Evolutionary conservation across 2,329 filamentous ascomycete genomes (phyloP).

Genomic region (Clonostachys solani): DNA sequence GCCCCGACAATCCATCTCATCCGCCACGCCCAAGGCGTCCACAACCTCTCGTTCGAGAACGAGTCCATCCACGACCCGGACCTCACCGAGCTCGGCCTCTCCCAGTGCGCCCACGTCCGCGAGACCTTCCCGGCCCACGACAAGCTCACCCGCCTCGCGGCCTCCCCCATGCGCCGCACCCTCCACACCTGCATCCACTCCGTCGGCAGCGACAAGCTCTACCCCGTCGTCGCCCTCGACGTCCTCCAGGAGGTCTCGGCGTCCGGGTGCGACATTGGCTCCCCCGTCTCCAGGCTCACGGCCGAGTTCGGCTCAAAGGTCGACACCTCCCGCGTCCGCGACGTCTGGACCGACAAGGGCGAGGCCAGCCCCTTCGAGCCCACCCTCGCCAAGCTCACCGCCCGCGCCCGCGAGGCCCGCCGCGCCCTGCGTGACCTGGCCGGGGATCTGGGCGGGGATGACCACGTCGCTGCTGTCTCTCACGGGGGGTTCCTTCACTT

Average conservation of each 20-base stretch:
- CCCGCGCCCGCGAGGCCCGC: constrained; percentile 57
- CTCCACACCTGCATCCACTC: constrained; percentile 71
- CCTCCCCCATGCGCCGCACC: constrained; percentile 77
- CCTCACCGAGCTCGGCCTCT: constrained; percentile 70
- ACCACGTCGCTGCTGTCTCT: constrained; percentile 69
- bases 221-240: constrained; percentile 61
- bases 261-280: constrained; percentile 74
- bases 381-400: constrained; percentile 47
- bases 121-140: constrained; percentile 60
- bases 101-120: constrained; percentile 66
- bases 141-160: constrained; percentile 64
- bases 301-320: constrained; percentile 59
- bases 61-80: constrained; percentile 72
- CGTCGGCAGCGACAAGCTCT: constrained; percentile 44
- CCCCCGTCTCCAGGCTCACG: constrained; percentile 44
- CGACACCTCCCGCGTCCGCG: constrained; percentile 57
- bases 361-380: constrained; percentile 38
- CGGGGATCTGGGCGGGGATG: constrained; percentile 14
- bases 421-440: constrained; percentile 47
- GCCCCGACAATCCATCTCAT: constrained; percentile 59
- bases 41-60: constrained; percentile 71
- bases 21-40: constrained; percentile 73
- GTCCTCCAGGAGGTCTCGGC: constrained; percentile 75
- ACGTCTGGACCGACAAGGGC: constrained; percentile 61
- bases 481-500: constrained; percentile 85